A percentile compares a stretch with the other conserved stretches of the same genome.
These are phyloP conservation scores for Ensete ventricosum DNA, from an alignment of 176 grass and related monocot species.

Conservation along the genomic window DNA sequence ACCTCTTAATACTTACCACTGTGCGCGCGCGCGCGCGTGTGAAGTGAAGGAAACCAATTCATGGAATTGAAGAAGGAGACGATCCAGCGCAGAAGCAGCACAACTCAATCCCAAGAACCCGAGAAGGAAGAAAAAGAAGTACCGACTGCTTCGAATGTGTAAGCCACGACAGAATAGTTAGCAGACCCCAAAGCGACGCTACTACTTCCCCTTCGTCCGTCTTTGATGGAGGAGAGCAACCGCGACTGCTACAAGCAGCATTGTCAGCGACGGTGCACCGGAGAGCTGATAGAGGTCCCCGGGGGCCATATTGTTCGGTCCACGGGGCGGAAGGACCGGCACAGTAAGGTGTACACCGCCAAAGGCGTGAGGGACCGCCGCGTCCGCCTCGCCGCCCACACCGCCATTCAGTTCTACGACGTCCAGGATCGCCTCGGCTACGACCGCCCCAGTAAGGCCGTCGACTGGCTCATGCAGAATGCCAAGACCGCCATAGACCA, in stretches of 20 bases:
- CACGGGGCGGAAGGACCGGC: background rate
- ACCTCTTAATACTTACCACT: too few relatives aligned
- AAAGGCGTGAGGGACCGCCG: slow-evolving; percentile 17
- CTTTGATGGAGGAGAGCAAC: background rate
- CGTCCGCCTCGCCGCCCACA: slow-evolving; percentile 19
- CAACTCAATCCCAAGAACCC: too few relatives aligned
- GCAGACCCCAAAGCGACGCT: too few relatives aligned
- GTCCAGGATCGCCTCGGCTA: slow-evolving; percentile 27
- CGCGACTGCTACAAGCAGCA: background rate
- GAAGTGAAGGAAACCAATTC: too few relatives aligned
- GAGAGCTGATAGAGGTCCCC: slow-evolving; percentile 2
- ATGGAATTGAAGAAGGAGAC: too few relatives aligned
- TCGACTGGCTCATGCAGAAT: slow-evolving; percentile 26
- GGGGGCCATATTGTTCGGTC: slow-evolving; percentile 5
- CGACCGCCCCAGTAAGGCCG: slow-evolving; percentile 23
- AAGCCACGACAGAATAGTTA: too few relatives aligned
- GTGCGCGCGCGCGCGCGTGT: too few relatives aligned
- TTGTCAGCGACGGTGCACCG: background rate
- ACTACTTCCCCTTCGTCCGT: too few relatives aligned
- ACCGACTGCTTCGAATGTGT: too few relatives aligned
- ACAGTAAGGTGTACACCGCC: slow-evolving; percentile 12
- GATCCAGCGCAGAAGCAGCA: too few relatives aligned
- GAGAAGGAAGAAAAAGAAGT: too few relatives aligned
- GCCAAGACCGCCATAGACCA: slow-evolving; percentile 20
- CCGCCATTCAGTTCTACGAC: slow-evolving; percentile 31